These are phyloP conservation scores for Ophiostoma sp. DNA, from an alignment of 2,329 filamentous ascomycete species.

Conservation along the genomic window DNA sequence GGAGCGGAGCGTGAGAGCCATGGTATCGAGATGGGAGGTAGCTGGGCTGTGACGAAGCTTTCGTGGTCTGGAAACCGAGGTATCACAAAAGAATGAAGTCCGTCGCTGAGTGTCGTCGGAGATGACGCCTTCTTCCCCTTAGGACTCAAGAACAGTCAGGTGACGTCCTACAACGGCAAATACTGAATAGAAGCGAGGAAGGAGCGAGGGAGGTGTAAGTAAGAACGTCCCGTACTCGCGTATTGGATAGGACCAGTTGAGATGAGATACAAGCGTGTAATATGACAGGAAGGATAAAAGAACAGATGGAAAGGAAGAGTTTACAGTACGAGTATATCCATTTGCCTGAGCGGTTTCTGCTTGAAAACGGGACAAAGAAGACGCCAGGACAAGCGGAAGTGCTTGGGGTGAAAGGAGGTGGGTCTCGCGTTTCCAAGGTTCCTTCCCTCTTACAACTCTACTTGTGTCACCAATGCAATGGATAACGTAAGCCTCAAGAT, in stretches of 20 bases:
- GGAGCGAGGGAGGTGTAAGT: not conserved
- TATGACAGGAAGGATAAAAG: not conserved
- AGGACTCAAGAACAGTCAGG: not conserved
- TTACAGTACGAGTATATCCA: not conserved
- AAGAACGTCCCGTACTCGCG: slow-evolving; percentile 1
- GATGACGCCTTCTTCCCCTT: not conserved
- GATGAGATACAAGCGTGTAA: not conserved
- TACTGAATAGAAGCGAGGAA: not conserved
- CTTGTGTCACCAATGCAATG: too few species aligned
- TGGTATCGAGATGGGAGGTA: slow-evolving; percentile 23
- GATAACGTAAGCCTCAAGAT: not conserved
- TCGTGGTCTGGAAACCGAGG: too few species aligned
- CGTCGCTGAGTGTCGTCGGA: not conserved
- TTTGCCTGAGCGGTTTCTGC: not conserved
- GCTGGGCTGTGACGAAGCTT: not conserved
- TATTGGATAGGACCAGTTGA: not conserved
- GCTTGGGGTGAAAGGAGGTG: not conserved
- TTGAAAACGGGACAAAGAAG: not conserved
- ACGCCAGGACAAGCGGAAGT: not conserved
- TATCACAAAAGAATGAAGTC: too few species aligned
- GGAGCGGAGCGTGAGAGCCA: slow-evolving; percentile 45
- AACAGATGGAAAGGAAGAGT: not conserved
- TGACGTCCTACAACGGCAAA: not conserved
- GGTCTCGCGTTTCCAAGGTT: not conserved
- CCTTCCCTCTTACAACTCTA: not conserved